phyloP scores from a whole-genome alignment of 305 asterid species.

The Rubia tinctorum region DNA sequence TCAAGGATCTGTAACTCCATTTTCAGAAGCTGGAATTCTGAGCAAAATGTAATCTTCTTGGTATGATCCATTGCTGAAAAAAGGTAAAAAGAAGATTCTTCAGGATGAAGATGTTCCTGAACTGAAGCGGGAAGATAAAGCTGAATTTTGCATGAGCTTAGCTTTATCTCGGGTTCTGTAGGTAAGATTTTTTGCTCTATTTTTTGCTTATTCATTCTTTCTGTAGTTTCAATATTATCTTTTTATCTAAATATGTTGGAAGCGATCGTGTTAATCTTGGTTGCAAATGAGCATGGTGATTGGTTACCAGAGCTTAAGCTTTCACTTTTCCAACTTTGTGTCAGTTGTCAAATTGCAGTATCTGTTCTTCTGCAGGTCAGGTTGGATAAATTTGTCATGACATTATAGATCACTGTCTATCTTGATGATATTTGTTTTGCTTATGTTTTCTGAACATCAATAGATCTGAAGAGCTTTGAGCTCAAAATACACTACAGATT shows the following conservation, averaged over 20 bases:
- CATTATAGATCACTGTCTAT: constrained; percentile 10
- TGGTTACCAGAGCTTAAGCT: constrained; percentile 83
- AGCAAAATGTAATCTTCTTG: constrained; percentile 73
- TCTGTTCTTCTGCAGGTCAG: constrained; percentile 94
- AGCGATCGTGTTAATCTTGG: constrained; percentile 9
- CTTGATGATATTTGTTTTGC: background rate
- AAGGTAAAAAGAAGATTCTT: constrained; percentile 65
- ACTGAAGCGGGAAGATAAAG: constrained; percentile 60
- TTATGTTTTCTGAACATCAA: background rate
- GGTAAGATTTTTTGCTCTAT: constrained; percentile 42
- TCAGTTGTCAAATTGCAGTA: constrained; percentile 96
- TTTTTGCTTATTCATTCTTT: background rate
- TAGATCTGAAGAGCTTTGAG: background rate
- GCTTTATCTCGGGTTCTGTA: constrained; percentile 78
- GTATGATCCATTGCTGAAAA: constrained; percentile 77
- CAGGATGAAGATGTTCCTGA: constrained; percentile 77
- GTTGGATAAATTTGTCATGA: constrained; percentile 17
- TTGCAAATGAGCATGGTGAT: constrained; percentile 91
- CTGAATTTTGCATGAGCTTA: constrained; percentile 69
- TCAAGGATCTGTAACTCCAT: constrained; percentile 35
- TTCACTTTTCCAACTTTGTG: constrained; percentile 92
- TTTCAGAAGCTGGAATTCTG: constrained; percentile 49
- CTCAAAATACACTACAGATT: background rate
- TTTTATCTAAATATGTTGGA: constrained; percentile 36
- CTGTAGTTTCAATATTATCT: constrained; percentile 21